Percentiles rank a stretch among this genome's conserved stretches.
Conservation (phyloP, 1,139 yeast genomes). For the Kodamaea sp. region DNA sequence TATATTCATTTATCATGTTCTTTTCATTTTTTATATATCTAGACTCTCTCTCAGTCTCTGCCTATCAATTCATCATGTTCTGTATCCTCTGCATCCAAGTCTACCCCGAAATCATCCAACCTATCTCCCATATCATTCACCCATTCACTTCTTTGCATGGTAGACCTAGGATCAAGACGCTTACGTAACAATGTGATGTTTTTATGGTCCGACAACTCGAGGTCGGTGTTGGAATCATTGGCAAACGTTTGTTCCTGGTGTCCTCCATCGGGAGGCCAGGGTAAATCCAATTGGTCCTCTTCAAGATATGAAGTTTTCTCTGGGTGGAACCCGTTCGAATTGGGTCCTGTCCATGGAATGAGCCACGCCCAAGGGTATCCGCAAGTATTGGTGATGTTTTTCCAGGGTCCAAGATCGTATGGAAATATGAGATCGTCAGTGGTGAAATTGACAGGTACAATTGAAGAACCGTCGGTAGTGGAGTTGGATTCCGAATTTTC, state of each 20-base stretch:
- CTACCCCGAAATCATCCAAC: conserved; percentile 85
- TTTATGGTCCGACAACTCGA: conserved; percentile 13
- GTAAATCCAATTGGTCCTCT: conserved; percentile 63
- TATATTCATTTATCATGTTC: no score
- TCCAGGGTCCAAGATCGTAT: conserved; percentile 67
- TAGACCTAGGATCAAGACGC: conserved; percentile 24
- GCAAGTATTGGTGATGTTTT: conserved; percentile 50
- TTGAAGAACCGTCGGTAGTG: no score
- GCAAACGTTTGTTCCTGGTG: conserved; percentile 35
- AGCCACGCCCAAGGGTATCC: conserved; percentile 70
- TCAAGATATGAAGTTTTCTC: conserved; percentile 53
- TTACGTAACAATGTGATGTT: conserved; percentile 13
- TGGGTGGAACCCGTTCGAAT: conserved; percentile 45
- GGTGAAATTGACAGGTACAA: conserved; percentile 36
- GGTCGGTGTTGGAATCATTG: conserved; percentile 20
- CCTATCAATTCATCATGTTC: conserved; percentile 2
- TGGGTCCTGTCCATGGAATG: conserved; percentile 63
- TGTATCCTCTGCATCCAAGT: conserved; percentile 58
- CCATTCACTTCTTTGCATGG: conserved; percentile 55
- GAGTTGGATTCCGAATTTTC: not conserved
- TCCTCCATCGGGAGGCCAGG: conserved; percentile 91
- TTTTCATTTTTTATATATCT: no score
- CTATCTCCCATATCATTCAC: conserved; percentile 78
- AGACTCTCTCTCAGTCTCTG: not conserved
- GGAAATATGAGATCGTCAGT: conserved; percentile 73